Conservation (phyloP, 169 alveolate genomes). For the Eimeria tenella region DNA sequence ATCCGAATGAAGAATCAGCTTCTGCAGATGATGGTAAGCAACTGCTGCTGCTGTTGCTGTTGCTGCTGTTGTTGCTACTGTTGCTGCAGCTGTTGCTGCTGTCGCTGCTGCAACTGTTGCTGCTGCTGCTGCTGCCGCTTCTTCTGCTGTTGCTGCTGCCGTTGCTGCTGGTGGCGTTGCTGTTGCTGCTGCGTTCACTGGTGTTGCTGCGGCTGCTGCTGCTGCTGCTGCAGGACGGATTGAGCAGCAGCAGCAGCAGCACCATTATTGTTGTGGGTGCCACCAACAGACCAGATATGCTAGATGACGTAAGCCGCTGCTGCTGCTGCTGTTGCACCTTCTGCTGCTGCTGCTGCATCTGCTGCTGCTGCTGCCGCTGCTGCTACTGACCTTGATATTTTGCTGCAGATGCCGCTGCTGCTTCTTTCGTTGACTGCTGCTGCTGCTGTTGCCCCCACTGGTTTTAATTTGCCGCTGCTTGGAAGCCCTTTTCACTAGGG, state of each 20-base stretch:
- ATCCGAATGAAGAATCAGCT: constrained; percentile 92
- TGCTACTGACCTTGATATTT: background rate
- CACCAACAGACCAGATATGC: constrained; percentile 96
- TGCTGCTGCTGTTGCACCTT: background rate
- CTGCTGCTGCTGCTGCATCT: background rate
- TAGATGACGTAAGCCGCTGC: constrained; percentile 90
- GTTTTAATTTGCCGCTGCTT: background rate
- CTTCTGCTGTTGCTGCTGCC: constrained; percentile 8
- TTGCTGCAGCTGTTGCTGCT: background rate
- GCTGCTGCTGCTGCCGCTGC: constrained; percentile 35
- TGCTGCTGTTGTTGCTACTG: background rate
- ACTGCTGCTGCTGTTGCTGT: background rate
- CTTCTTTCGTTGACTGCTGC: background rate
- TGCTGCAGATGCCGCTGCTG: constrained; percentile 19
- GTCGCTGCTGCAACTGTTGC: background rate
- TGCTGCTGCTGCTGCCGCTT: background rate
- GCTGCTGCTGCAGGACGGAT: constrained; percentile 89
- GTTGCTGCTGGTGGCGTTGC: background rate
- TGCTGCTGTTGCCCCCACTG: constrained; percentile 12
- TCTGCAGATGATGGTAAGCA: background rate
- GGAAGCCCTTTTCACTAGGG: too few relatives aligned
- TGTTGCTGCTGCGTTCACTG: background rate
- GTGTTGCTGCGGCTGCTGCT: background rate
- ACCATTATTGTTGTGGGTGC: constrained; percentile 94
- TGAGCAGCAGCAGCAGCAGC: constrained; percentile 87